Evolutionary conservation across 1,284 basidiomycete genomes (phyloP), one percentile per base, ranked within the genome.

Genomic region (Austropuccinia psidii): DNA sequence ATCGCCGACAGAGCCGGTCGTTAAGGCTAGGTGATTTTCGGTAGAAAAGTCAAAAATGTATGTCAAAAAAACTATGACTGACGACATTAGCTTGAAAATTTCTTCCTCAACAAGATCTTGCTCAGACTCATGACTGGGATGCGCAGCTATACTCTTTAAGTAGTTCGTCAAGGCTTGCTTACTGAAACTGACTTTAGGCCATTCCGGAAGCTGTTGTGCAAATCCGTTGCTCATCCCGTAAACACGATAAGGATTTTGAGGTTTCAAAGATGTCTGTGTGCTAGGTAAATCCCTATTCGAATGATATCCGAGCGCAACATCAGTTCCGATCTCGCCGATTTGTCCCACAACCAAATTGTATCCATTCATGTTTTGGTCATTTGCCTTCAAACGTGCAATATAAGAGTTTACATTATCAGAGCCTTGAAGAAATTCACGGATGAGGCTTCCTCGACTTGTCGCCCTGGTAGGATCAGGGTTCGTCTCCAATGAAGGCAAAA

Each of bases 341-440:
- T 70, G 37, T 24, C 66, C 66, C 19, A 68, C 43, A 35, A 68
- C 66, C 27, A 68, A 37, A 57, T 68, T 68, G n/a, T 55, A 68
- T 31, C 66, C 66, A 57, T 68, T 57, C 52, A 68, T 68, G 4
- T 31, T 4, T 24, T 57, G 21, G 2, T 24, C 29, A 27, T 35
- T 67, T 29, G 50, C 50, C 24, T 55, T 68, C 3, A 68, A 17
- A 1, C 57, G 2, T 21, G 17, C 7, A 39, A 68, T 41, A 39
- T 57, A 68, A 39, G 35, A 41, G 29, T 68, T 5, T 15, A 57
- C 35, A 9, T 1, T 29, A 29, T 41, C 13, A 24, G 27, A 24
- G 5, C 15, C 19, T 33, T 33, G 45, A 9, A 65, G 62, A 31
- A 65, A 65, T 21, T 50, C 45, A n/a, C 37, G 43, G 29, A 65